Percentiles rank a stretch among this genome's conserved stretches.
These are phyloP conservation scores for Phylloporus arenicola DNA, from an alignment of 768 basidiomycete genomes.

Conservation along the genomic window DNA sequence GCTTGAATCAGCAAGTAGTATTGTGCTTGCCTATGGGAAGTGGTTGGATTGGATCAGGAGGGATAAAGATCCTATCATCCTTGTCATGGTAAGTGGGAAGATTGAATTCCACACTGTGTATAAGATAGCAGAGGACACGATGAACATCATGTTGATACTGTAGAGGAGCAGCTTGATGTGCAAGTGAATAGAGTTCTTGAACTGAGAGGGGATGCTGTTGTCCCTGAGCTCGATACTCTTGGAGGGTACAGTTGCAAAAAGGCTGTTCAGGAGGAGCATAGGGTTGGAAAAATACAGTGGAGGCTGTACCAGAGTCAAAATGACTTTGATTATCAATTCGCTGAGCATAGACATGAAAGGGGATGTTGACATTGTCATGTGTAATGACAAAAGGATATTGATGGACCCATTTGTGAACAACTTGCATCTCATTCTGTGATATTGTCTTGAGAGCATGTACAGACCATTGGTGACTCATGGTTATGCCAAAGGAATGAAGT, in stretches of 20 bases:
- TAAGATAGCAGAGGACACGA: slow-evolving; percentile 25
- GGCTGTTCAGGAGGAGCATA: slow-evolving; percentile 11
- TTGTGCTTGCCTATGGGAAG: not conserved
- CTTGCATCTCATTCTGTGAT: not conserved
- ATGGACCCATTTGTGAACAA: slow-evolving; percentile 10
- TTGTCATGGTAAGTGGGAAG: slow-evolving; percentile 22
- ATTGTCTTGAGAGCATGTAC: slow-evolving; percentile 2
- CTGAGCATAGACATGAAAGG: slow-evolving; percentile 36
- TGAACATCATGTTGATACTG: not conserved
- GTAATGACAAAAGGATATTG: slow-evolving; percentile 10
- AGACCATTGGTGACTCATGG: slow-evolving; percentile 39
- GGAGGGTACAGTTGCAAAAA: slow-evolving; percentile 17
- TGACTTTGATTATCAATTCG: slow-evolving; percentile 31
- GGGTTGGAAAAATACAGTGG: slow-evolving; percentile 29
- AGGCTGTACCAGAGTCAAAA: slow-evolving; percentile 35
- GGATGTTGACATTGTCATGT: not conserved
- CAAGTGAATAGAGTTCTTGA: slow-evolving; percentile 10
- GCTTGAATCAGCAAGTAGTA: too few species aligned
- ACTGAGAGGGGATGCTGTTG: slow-evolving; percentile 19
- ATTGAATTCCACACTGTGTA: slow-evolving; percentile 27
- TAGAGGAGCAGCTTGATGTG: not conserved
- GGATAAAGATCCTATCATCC: slow-evolving; percentile 12
- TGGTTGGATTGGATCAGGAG: slow-evolving; percentile 8
- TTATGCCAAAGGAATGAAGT: slow-evolving; percentile 32
- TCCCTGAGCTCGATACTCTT: slow-evolving; percentile 17